A percentile compares a stretch with the other conserved stretches of the same genome.
Evolutionary conservation across 345 rosid genomes (phyloP).

Genomic region (Hibiscus tridactylites): DNA sequence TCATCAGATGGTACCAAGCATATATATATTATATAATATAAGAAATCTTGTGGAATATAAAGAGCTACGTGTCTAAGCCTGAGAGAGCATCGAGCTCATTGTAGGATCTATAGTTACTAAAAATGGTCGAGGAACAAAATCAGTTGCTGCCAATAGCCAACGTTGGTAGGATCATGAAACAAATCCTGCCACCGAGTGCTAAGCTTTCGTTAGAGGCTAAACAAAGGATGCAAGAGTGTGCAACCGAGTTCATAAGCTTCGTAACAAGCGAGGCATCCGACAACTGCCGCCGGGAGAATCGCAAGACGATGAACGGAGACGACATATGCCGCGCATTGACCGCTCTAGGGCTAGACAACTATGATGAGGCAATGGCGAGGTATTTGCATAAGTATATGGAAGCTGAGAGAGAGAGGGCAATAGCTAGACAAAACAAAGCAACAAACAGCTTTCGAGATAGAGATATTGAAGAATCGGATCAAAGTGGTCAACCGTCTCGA

Average conservation of each 20-base stretch:
- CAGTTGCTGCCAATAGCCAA: slow-evolving; percentile 68
- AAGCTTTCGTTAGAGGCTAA: slow-evolving; percentile 84
- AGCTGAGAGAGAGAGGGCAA: slow-evolving; percentile 40
- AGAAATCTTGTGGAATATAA: slow-evolving; percentile 13
- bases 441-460: slow-evolving; percentile 10
- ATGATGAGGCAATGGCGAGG: slow-evolving; percentile 58
- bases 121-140: slow-evolving; percentile 55
- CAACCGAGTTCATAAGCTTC: slow-evolving; percentile 76
- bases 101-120: not conserved
- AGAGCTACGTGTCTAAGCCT: slow-evolving; percentile 17
- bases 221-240: slow-evolving; percentile 76
- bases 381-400: slow-evolving; percentile 53
- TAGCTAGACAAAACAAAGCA: slow-evolving; percentile 27
- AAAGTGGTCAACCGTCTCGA: slow-evolving; percentile 5
- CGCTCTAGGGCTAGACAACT: slow-evolving; percentile 66
- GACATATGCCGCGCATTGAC: slow-evolving; percentile 81
- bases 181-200: slow-evolving; percentile 58
- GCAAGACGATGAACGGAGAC: slow-evolving; percentile 80
- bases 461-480: slow-evolving; percentile 22
- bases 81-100: too few relatives aligned
- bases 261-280: slow-evolving; percentile 82
- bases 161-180: slow-evolving; percentile 73
- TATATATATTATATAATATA: slow-evolving; percentile 3
- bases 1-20: too few relatives aligned
- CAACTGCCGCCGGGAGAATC: slow-evolving; percentile 76